Percentiles rank a stretch among this genome's conserved stretches.
Conservation (phyloP, 73 alveolate species). For the Paramecium sexaurelia region DNA sequence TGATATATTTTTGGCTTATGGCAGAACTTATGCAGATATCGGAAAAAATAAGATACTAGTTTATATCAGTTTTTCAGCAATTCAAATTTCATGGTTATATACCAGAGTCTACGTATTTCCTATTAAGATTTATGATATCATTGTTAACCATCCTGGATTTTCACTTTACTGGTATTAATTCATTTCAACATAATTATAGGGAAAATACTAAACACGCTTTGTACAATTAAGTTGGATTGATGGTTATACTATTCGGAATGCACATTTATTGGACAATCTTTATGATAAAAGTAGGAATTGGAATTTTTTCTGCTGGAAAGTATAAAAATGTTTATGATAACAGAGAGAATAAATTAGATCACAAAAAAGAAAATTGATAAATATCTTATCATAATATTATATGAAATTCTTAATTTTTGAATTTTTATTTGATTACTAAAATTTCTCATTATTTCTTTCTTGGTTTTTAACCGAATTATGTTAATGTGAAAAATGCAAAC, state of each 20-base stretch:
- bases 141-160: background rate
- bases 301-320: slow-evolving; percentile 60
- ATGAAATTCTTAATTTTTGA: background rate
- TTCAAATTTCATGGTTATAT: slow-evolving; percentile 54
- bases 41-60: background rate
- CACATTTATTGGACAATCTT: slow-evolving; percentile 68
- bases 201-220: slow-evolving; percentile 17
- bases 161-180: background rate
- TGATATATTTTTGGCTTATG: slow-evolving; percentile 52
- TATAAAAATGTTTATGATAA: slow-evolving; percentile 66
- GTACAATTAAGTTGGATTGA: background rate
- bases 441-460: background rate
- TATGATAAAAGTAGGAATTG: slow-evolving; percentile 54
- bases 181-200: background rate
- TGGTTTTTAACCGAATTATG: slow-evolving; percentile 57
- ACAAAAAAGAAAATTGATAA: slow-evolving; percentile 12
- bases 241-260: slow-evolving; percentile 29
- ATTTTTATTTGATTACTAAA: background rate
- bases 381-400: background rate
- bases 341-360: slow-evolving; percentile 12
- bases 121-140: background rate
- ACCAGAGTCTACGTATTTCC: slow-evolving; percentile 63
- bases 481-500: slow-evolving; percentile 34
- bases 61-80: background rate
- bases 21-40: slow-evolving; percentile 60